phyloP scores from a whole-genome alignment of 169 alveolate genomes.

The Ichthyophthirius multifiliis region DNA sequence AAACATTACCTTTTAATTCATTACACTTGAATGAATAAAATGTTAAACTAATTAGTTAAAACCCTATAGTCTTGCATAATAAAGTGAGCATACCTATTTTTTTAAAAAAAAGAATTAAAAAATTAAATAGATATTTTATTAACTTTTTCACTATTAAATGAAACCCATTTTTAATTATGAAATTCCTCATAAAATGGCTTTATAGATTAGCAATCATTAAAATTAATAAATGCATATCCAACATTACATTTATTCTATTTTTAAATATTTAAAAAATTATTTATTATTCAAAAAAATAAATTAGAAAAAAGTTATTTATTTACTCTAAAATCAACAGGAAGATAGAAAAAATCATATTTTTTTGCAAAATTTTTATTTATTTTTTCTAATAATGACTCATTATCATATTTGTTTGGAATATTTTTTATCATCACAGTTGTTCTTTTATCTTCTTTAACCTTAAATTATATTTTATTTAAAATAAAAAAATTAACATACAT shows the following conservation, averaged over 20 bases:
- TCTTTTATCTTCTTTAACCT: slow-evolving; percentile 54
- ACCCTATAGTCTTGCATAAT: slow-evolving; percentile 54
- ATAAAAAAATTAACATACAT: not conserved
- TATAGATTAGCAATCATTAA: slow-evolving; percentile 54
- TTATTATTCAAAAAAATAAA: not conserved
- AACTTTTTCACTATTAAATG: slow-evolving; percentile 61
- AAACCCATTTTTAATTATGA: slow-evolving; percentile 58
- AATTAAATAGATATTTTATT: not conserved
- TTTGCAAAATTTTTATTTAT: slow-evolving; percentile 42
- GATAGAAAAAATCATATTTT: slow-evolving; percentile 56
- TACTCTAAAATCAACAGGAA: slow-evolving; percentile 55
- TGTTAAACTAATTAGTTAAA: slow-evolving; percentile 26
- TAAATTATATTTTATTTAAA: not conserved
- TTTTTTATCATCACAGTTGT: slow-evolving; percentile 81
- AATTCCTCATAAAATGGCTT: slow-evolving; percentile 56
- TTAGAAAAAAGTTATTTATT: not conserved
- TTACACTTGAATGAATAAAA: slow-evolving; percentile 45
- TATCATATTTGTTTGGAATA: slow-evolving; percentile 79
- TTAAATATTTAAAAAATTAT: not conserved
- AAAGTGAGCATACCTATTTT: slow-evolving; percentile 41
- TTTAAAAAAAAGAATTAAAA: not conserved
- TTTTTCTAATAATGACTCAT: slow-evolving; percentile 52
- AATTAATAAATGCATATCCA: slow-evolving; percentile 79
- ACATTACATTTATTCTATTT: slow-evolving; percentile 58
- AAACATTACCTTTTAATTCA: slow-evolving; percentile 35